A percentile compares a stretch with the other conserved stretches of the same genome.
These are phyloP conservation scores for Termitomyces sp. DNA, from an alignment of 768 basidiomycete genomes.

Conservation along the genomic window DNA sequence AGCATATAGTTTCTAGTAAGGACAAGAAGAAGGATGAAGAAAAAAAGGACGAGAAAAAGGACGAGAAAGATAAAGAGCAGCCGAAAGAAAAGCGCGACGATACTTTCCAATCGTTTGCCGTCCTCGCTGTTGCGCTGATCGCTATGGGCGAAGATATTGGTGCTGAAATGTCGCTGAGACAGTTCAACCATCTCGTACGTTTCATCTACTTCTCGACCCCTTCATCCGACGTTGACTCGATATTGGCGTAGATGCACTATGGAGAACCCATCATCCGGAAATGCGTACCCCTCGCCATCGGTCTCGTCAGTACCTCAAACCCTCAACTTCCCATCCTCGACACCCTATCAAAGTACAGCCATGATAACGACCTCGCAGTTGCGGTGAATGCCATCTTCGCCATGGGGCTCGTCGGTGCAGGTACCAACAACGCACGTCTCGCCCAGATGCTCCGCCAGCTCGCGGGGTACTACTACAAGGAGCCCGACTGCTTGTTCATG, in stretches of 20 bases:
- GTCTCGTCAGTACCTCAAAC: slow-evolving; percentile 92
- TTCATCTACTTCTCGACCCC: not conserved
- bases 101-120: slow-evolving; percentile 88
- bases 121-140: slow-evolving; percentile 88
- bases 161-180: slow-evolving; percentile 94
- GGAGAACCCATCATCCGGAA: slow-evolving; percentile 91
- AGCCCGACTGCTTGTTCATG: slow-evolving; percentile 94
- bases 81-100: slow-evolving; percentile 53
- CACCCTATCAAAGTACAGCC: slow-evolving; percentile 96
- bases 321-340: slow-evolving; percentile 93
- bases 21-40: slow-evolving; percentile 42
- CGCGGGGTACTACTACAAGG: slow-evolving; percentile 97
- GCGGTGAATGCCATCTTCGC: slow-evolving; percentile 97
- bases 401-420: slow-evolving; percentile 97
- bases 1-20: slow-evolving; percentile 69
- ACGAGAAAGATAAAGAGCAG: slow-evolving; percentile 49
- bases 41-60: slow-evolving; percentile 36
- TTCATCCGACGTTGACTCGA: slow-evolving; percentile 14
- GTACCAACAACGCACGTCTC: slow-evolving; percentile 96
- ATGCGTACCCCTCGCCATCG: slow-evolving; percentile 91
- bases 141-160: slow-evolving; percentile 99
- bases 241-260: slow-evolving; percentile 84
- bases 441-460: slow-evolving; percentile 97
- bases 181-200: slow-evolving; percentile 93
- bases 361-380: slow-evolving; percentile 96